Conservation (phyloP, 768 basidiomycete species). For the Rhodosporidiobolus odoratus region DNA sequence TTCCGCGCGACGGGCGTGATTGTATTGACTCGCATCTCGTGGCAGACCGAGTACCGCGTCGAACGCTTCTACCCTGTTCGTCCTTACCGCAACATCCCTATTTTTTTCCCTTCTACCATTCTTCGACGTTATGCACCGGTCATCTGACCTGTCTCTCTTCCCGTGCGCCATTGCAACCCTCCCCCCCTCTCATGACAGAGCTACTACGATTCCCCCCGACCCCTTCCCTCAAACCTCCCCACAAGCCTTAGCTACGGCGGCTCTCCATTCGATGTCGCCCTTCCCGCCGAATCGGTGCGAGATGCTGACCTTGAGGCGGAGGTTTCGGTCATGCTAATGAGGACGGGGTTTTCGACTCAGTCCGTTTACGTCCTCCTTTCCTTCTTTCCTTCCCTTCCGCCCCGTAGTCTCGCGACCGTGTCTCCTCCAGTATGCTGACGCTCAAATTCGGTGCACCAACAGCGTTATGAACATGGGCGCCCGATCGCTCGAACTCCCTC, state of each 20-base stretch:
- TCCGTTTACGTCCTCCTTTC: background rate
- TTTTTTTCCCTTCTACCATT: background rate
- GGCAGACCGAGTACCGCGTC: conserved; percentile 63
- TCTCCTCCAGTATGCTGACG: background rate
- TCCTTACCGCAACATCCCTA: background rate
- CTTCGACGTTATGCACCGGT: no score
- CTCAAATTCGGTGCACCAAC: background rate
- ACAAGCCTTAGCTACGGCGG: conserved; percentile 59
- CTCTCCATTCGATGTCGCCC: conserved; percentile 62
- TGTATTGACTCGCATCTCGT: background rate
- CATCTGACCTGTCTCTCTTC: background rate
- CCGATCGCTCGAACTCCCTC: conserved; percentile 58
- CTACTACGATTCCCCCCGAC: conserved; percentile 63
- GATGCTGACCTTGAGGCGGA: conserved; percentile 54
- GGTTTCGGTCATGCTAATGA: conserved; percentile 63
- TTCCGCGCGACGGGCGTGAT: background rate
- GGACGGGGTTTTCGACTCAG: conserved; percentile 58
- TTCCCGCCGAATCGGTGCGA: background rate
- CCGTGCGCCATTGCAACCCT: background rate
- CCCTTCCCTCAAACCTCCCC: conserved; percentile 58
- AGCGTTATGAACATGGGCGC: conserved; percentile 10
- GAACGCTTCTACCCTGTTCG: conserved; percentile 70
- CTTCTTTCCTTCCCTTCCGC: background rate
- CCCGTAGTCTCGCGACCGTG: no score
- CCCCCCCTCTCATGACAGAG: conserved; percentile 72